Base-by-base conservation (phyloP, 257 asterid genomes). In the Solanum sejunctum region DNA sequence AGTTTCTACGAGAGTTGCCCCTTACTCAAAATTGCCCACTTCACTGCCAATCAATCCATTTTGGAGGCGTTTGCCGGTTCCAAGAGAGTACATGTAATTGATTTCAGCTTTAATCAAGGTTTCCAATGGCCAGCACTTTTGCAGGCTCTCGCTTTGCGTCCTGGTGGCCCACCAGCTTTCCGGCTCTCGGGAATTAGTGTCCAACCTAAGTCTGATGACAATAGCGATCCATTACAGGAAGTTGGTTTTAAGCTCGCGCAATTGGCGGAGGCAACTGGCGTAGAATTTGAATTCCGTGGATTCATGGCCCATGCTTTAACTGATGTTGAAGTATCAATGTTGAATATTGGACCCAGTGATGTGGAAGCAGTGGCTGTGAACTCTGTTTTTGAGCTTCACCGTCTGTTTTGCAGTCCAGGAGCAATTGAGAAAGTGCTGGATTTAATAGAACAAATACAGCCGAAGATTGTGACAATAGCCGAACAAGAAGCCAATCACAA, bases 21-120 rank as follows among this genome's bases (percentile, higher is more conserved):
- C 60, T 16, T 55, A 0, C 4, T 2, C 60, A 55, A 0, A 16
- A 0, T 55, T 10, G 60, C n/a, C 0, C 10, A 55, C n/a, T 6
- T 55, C n/a, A 6, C n/a, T 0, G 60, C 60, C 60, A 55, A 55
- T 55, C 60, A 55, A 54, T 54, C 58, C n/a, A 54, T 54, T 16
- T 54, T 16, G 20, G 0, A 16, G n/a, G 20, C 58, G n/a, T 54
- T 54, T 20, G 0, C 58, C 4, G 58, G 16, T 54, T 54, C 20
- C 58, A 54, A 54, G 9, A 54, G 58, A 54, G n/a, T 54, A 54
- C 58, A 54, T 54, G 58, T 54, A 7, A 54, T 54, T 54, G 58
- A 54, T 54, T 54, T 55, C 60, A 55, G 21, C 60, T 55, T 16
- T 20, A 55, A 55, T 55, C 60, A 55, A 55, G 60, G 60, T 2